Conservation (phyloP, 208 protist genomes). For the Strigomonas galati region DNA sequence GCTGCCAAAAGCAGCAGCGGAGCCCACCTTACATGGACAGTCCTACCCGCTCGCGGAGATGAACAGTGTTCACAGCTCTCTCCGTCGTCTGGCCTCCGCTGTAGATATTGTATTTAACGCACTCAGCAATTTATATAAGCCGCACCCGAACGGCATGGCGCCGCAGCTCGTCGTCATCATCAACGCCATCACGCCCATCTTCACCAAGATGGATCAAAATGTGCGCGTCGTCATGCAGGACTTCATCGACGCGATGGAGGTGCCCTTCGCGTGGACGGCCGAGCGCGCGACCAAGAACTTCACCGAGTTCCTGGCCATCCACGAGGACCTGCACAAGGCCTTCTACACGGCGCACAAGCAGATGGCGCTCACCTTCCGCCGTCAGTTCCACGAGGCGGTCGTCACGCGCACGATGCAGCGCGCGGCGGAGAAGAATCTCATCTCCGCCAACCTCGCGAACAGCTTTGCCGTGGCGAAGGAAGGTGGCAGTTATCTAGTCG, state of each 20-base stretch:
- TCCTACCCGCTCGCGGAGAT: slow-evolving; percentile 41
- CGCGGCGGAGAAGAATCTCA: slow-evolving; percentile 2
- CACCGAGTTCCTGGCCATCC: slow-evolving; percentile 34
- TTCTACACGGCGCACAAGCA: slow-evolving; percentile 29
- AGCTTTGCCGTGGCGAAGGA: too few relatives aligned
- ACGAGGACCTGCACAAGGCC: slow-evolving; percentile 25
- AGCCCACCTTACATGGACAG: slow-evolving; percentile 44
- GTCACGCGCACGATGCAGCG: slow-evolving; percentile 3
- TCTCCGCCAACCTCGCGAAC: too few relatives aligned
- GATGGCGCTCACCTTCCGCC: slow-evolving; percentile 33
- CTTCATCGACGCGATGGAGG: slow-evolving; percentile 40
- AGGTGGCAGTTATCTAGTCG: too few relatives aligned
- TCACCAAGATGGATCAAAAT: slow-evolving; percentile 30
- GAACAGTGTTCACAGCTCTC: slow-evolving; percentile 44
- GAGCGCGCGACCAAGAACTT: slow-evolving; percentile 28
- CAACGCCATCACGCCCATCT: slow-evolving; percentile 22
- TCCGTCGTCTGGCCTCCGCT: slow-evolving; percentile 49
- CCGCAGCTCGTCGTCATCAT: too few relatives aligned
- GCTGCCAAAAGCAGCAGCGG: slow-evolving; percentile 34
- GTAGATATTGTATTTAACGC: slow-evolving; percentile 48
- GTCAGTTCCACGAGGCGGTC: slow-evolving; percentile 15
- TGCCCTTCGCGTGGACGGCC: slow-evolving; percentile 31
- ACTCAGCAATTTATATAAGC: too few relatives aligned
- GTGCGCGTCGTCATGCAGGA: slow-evolving; percentile 37
- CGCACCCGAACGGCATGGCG: too few relatives aligned